Evolutionary conservation across 345 rosid species (phyloP).

Genomic region (Dimocarpus longan): DNA sequence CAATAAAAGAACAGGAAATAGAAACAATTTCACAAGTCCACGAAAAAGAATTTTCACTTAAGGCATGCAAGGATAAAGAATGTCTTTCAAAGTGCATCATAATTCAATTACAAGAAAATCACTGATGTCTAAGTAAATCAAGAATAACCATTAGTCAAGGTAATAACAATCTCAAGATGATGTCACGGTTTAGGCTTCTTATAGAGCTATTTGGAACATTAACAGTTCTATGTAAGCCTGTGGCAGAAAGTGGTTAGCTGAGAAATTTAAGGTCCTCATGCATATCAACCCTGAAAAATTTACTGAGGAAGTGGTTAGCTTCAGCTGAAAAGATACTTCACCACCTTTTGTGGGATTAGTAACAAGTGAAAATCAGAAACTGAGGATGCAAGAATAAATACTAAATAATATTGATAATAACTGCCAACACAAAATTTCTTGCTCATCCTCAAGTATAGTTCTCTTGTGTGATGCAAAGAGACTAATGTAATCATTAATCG

Average conservation of each 20-base stretch:
- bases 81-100: background rate
- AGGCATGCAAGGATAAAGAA: background rate
- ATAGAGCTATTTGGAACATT: background rate
- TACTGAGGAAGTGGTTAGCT: too few species aligned
- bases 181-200: background rate
- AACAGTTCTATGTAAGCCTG: background rate
- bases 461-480: background rate
- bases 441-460: background rate
- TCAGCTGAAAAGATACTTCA: too few species aligned
- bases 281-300: constrained; percentile 3
- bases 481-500: background rate
- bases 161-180: background rate
- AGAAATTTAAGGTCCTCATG: too few species aligned
- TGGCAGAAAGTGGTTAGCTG: background rate
- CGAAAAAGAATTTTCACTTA: background rate
- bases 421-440: background rate
- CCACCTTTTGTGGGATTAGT: too few species aligned
- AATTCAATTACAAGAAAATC: background rate
- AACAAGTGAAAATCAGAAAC: background rate
- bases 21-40: background rate
- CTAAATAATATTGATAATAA: background rate
- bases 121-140: background rate
- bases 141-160: background rate
- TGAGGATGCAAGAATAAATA: background rate
- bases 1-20: background rate